phyloP scores from a whole-genome alignment of 805 yeast genomes.

The Yarrowia divulgata region DNA sequence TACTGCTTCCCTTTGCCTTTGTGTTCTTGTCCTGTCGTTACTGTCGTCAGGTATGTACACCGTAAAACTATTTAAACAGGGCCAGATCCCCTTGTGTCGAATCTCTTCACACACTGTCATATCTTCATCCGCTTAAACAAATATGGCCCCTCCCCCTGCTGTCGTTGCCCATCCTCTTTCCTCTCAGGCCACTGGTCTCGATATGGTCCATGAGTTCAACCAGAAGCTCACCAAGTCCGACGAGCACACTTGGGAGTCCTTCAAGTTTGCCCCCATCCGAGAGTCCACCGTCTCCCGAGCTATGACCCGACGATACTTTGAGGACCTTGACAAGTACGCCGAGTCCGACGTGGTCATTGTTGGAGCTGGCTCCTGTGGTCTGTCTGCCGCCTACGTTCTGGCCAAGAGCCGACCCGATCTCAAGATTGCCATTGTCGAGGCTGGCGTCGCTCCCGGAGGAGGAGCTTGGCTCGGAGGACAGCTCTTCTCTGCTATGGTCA shows the following conservation, averaged over 20 bases:
- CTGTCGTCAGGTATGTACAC: background rate
- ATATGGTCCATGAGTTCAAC: conserved; percentile 36
- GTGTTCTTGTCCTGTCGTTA: conserved; percentile 5
- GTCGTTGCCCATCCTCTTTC: conserved; percentile 31
- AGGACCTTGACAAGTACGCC: conserved; percentile 74
- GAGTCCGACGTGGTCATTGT: conserved; percentile 77
- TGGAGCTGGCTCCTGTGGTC: conserved; percentile 82
- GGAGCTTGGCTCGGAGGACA: conserved; percentile 84
- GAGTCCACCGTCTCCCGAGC: conserved; percentile 83
- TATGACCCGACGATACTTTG: conserved; percentile 76
- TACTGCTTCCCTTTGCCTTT: conserved; percentile 4
- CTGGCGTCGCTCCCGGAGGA: conserved; percentile 79
- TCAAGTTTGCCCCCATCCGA: conserved; percentile 73
- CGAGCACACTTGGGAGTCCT: conserved; percentile 65
- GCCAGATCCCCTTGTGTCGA: background rate
- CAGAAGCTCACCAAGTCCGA: conserved; percentile 33
- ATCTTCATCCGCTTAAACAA: too few relatives aligned
- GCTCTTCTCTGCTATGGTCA: conserved; percentile 76
- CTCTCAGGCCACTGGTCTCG: conserved; percentile 32
- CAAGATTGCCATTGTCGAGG: conserved; percentile 75
- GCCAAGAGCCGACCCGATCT: conserved; percentile 78
- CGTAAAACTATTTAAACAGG: conserved; percentile 8
- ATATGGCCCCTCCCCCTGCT: conserved; percentile 32
- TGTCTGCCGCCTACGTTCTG: conserved; percentile 75
- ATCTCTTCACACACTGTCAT: background rate